These are phyloP conservation scores for Zymoseptoria tritici DNA, from an alignment of 2,329 filamentous ascomycete genomes.

Conservation along the genomic window DNA sequence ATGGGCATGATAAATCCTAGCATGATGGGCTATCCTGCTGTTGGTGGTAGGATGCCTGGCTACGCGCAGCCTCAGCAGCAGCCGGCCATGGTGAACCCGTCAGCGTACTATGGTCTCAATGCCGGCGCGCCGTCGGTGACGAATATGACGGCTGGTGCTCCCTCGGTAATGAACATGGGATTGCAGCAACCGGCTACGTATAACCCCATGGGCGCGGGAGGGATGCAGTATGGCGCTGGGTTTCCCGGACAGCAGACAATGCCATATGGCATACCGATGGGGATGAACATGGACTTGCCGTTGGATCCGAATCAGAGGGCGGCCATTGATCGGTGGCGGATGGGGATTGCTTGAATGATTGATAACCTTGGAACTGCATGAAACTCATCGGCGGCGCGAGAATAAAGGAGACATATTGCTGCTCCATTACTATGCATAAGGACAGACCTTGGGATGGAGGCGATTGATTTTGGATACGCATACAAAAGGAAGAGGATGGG, in stretches of 20 bases:
- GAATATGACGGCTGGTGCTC: background rate
- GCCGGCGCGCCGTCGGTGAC: conserved; percentile 8
- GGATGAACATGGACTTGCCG: conserved; percentile 28
- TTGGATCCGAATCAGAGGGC: conserved; percentile 44
- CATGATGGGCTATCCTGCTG: background rate
- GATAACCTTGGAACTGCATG: background rate
- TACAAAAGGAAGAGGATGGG: background rate
- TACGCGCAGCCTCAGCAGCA: conserved; percentile 7
- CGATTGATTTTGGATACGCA: background rate
- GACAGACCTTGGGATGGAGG: background rate
- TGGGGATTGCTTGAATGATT: conserved; percentile 29
- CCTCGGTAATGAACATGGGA: background rate
- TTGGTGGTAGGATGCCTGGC: background rate
- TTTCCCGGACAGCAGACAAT: conserved; percentile 1
- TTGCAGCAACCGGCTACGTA: background rate
- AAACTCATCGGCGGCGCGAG: background rate
- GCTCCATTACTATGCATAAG: background rate
- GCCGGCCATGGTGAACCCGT: conserved; percentile 9
- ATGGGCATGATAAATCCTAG: conserved; percentile 5
- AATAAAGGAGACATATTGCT: background rate
- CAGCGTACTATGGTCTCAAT: conserved; percentile 12
- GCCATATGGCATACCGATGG: conserved; percentile 17
- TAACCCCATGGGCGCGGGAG: conserved; percentile 3
- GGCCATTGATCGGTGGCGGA: conserved; percentile 54
- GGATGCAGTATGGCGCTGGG: background rate